A percentile compares a stretch with the other conserved stretches of the same genome.
phyloP scores from a whole-genome alignment of 768 basidiomycete genomes.

The Rhodotorula toruloides region DNA sequence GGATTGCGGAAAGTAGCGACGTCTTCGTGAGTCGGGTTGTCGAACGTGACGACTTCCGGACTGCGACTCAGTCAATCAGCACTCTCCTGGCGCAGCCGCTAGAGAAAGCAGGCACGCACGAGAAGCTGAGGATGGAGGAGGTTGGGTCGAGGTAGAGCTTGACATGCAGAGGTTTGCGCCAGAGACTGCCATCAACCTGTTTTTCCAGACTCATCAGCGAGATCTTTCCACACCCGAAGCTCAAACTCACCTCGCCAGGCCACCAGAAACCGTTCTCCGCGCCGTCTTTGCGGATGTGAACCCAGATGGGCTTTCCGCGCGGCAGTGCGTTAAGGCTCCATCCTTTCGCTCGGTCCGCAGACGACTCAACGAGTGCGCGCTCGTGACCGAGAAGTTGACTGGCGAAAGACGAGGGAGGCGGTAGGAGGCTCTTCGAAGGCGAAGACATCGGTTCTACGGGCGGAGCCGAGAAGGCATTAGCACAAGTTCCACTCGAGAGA shows the following conservation, averaged over 20 bases:
- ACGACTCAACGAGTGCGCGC: background rate
- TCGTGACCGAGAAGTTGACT: background rate
- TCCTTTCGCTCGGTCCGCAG: conserved; percentile 1
- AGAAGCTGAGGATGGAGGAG: background rate
- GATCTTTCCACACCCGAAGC: background rate
- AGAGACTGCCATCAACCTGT: conserved; percentile 1
- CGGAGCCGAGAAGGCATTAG: background rate
- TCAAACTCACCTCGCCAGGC: conserved; percentile 5
- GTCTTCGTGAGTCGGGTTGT: conserved; percentile 9
- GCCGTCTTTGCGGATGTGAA: background rate
- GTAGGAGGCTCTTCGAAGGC: background rate
- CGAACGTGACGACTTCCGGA: background rate
- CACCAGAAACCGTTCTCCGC: conserved; percentile 23
- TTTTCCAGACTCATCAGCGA: too few species aligned
- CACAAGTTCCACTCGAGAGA: too few species aligned
- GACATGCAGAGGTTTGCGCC: conserved; percentile 3
- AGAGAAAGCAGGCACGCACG: background rate
- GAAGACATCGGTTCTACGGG: too few species aligned
- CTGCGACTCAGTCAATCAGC: background rate
- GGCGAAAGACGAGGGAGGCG: conserved; percentile 7
- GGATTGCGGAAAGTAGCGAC: conserved; percentile 14
- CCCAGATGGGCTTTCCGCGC: conserved; percentile 13
- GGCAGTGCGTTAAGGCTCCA: conserved; percentile 13
- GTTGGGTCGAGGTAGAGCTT: conserved; percentile 17
- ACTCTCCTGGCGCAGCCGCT: too few species aligned